Conservation (phyloP, 306 rosid genomes). For the Vicia villosa region DNA sequence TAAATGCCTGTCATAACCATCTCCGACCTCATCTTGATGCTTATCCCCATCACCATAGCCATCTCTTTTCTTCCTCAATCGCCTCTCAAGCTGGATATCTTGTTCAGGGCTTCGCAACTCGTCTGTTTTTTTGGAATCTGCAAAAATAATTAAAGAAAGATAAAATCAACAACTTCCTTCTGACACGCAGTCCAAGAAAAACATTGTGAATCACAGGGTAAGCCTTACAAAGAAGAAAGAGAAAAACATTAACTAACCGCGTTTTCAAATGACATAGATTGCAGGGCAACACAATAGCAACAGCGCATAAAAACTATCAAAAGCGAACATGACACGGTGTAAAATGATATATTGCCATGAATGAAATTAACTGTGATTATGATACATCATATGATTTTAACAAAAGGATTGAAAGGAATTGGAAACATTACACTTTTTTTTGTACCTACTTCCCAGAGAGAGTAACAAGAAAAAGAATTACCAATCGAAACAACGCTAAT, state of each 20-base stretch:
- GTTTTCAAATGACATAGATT: not conserved
- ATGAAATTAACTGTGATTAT: not conserved
- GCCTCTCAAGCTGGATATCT: constrained; percentile 70
- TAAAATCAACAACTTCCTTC: constrained; percentile 25
- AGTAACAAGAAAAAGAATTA: not conserved
- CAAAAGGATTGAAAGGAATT: constrained; percentile 6
- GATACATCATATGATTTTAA: not conserved
- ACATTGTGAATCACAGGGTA: constrained; percentile 10
- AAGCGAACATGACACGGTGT: not conserved
- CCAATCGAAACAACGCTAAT: constrained; percentile 12
- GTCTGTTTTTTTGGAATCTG: constrained; percentile 58
- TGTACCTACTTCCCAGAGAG: not conserved
- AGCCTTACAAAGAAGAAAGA: constrained; percentile 13
- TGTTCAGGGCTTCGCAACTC: constrained; percentile 72
- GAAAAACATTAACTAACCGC: not conserved
- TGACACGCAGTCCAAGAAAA: constrained; percentile 16
- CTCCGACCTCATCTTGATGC: constrained; percentile 64
- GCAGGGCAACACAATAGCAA: constrained; percentile 29
- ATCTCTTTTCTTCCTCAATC: constrained; percentile 72
- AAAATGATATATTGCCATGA: not conserved
- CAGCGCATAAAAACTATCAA: not conserved
- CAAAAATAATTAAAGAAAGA: constrained; percentile 34
- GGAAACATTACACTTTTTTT: constrained; percentile 12
- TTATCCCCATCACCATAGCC: constrained; percentile 63
- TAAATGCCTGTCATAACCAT: constrained; percentile 56